A percentile compares a stretch with the other conserved stretches of the same genome.
Evolutionary conservation across 2,329 filamentous ascomycete species (phyloP).

Genomic region (Hymenoscyphus salicellus): DNA sequence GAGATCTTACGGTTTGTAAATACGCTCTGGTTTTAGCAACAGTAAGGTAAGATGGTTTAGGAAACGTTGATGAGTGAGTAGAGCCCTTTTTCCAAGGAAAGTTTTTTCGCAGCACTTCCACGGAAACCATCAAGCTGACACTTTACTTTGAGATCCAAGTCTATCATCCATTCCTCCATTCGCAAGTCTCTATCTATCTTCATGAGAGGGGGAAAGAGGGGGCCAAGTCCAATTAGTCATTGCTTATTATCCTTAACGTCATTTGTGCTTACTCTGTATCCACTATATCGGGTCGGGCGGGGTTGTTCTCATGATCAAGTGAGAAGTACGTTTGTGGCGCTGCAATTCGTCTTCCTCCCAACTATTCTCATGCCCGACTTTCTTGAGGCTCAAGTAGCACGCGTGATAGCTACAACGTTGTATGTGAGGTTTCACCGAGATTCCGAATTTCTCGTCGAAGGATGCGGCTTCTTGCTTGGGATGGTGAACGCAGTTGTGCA

Average conservation of each 20-base stretch:
- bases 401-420: no score
- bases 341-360: background rate
- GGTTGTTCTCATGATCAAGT: background rate
- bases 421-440: no score
- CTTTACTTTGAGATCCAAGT: background rate
- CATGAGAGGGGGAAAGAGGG: background rate
- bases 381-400: background rate
- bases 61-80: no score
- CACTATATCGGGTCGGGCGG: background rate
- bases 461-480: background rate
- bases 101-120: background rate
- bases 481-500: background rate
- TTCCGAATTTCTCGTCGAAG: no score
- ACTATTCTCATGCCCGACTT: background rate
- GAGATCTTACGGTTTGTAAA: no score
- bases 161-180: background rate
- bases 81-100: background rate
- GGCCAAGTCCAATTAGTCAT: background rate
- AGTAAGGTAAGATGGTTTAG: no score
- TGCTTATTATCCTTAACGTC: background rate
- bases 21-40: no score
- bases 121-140: background rate
- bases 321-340: background rate
- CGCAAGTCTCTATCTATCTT: background rate
- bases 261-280: slow-evolving; percentile 1